Evolutionary conservation across 257 asterid genomes (phyloP).

Genomic region (Verbascum thapsus): DNA sequence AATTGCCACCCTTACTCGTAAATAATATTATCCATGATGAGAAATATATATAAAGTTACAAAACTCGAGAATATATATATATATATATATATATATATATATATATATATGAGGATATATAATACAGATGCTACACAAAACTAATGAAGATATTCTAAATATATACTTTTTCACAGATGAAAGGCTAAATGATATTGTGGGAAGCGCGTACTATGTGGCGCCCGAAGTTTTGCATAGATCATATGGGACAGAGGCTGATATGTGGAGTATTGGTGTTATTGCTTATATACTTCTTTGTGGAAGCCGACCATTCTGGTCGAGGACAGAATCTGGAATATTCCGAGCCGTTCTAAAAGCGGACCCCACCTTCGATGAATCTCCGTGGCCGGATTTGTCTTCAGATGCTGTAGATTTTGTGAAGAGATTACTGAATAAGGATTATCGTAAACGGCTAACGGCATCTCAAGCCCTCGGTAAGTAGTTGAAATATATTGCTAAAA

Average conservation of each 20-base stretch:
- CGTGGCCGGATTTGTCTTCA: conserved; percentile 80
- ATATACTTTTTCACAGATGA: conserved; percentile 60
- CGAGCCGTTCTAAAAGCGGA: conserved; percentile 69
- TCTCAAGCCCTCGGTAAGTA: conserved; percentile 89
- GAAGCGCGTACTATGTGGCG: conserved; percentile 86
- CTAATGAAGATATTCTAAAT: too few species aligned
- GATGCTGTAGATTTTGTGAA: conserved; percentile 88
- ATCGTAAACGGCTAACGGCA: conserved; percentile 84
- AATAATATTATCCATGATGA: too few species aligned
- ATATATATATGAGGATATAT: too few species aligned
- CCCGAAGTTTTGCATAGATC: conserved; percentile 88
- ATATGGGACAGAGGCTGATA: conserved; percentile 91
- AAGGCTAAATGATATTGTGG: conserved; percentile 88
- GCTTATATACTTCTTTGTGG: conserved; percentile 90
- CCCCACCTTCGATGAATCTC: conserved; percentile 77
- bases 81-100: too few species aligned
- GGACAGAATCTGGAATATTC: conserved; percentile 78
- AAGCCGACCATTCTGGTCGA: conserved; percentile 82
- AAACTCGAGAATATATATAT: too few species aligned
- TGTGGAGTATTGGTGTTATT: conserved; percentile 97
- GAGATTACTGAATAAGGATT: conserved; percentile 81
- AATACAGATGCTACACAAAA: too few species aligned
- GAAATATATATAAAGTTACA: too few species aligned
- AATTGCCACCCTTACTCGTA: too few species aligned
- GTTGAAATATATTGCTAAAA: background rate